Conservation (phyloP, 202 grass and related monocot species). For the Thinopyrum obtusiflorum region DNA sequence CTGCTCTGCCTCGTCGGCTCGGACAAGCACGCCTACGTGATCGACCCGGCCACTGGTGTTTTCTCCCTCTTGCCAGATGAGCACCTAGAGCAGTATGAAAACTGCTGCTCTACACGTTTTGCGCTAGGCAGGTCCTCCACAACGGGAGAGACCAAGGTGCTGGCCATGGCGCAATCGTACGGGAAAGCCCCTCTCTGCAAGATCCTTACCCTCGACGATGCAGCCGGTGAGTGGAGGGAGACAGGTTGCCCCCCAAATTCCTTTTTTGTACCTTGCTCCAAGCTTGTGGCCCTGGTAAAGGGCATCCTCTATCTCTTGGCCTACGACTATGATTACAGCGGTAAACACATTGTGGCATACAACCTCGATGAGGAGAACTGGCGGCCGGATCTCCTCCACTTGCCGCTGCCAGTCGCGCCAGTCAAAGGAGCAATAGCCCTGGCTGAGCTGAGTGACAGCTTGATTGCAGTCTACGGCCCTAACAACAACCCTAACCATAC, state of each 20-base stretch:
- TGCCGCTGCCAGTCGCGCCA: not conserved
- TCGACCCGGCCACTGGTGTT: not conserved
- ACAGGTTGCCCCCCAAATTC: no score
- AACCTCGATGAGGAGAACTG: not conserved
- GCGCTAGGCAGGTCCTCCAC: not conserved
- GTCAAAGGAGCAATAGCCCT: not conserved
- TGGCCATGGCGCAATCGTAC: not conserved
- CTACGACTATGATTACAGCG: not conserved
- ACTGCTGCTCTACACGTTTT: not conserved
- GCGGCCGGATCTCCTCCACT: not conserved
- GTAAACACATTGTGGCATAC: not conserved
- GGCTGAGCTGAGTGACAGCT: not conserved
- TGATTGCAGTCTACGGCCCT: not conserved
- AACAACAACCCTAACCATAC: no score
- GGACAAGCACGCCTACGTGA: not conserved
- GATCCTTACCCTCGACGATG: not conserved
- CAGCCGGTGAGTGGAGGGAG: not conserved
- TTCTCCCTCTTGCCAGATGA: not conserved
- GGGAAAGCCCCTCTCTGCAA: not conserved
- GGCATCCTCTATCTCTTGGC: not conserved
- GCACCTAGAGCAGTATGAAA: not conserved
- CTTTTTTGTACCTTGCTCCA: no score
- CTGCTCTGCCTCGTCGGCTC: not conserved
- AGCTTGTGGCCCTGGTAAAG: no score
- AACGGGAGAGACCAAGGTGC: not conserved